Percentiles rank a stretch among this genome's conserved stretches.
phyloP scores from a whole-genome alignment of 306 rosid species.

The Inga laurina region DNA sequence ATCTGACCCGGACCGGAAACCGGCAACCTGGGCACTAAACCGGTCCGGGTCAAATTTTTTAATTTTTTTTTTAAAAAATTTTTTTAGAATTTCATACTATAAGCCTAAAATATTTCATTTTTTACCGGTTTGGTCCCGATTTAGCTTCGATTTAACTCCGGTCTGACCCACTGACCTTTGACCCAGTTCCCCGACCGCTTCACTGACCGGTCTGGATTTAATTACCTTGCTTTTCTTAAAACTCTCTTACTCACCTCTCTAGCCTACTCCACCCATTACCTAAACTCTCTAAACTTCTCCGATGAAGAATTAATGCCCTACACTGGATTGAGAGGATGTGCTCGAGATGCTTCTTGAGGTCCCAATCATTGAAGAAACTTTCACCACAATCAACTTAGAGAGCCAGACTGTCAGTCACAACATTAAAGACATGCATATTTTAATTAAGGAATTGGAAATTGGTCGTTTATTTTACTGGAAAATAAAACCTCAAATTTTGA shows the following conservation, averaged over 20 bases:
- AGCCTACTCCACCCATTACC: not conserved
- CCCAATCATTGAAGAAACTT: constrained; percentile 90
- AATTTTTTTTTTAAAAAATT: too few species aligned
- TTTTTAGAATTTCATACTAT: too few species aligned
- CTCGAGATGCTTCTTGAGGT: constrained; percentile 93
- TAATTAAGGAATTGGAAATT: constrained; percentile 28
- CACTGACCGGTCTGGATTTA: too few species aligned
- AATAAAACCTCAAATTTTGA: not conserved
- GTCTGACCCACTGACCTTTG: too few species aligned
- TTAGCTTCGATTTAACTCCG: too few species aligned
- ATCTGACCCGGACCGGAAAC: too few species aligned
- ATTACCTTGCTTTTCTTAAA: too few species aligned
- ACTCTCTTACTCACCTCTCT: not conserved
- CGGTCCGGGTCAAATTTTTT: too few species aligned
- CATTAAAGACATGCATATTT: constrained; percentile 70
- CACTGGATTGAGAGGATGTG: constrained; percentile 72
- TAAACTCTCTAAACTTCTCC: not conserved
- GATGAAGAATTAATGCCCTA: constrained; percentile 90
- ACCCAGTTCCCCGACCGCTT: too few species aligned
- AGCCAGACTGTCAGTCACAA: constrained; percentile 44
- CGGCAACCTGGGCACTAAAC: too few species aligned
- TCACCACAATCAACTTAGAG: constrained; percentile 40
- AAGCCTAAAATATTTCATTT: too few species aligned
- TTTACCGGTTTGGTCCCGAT: too few species aligned
- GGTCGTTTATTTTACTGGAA: not conserved